Evolutionary conservation across 345 rosid species (phyloP), one percentile per base, ranked within the genome.

Genomic region (Brassica cretica): DNA sequence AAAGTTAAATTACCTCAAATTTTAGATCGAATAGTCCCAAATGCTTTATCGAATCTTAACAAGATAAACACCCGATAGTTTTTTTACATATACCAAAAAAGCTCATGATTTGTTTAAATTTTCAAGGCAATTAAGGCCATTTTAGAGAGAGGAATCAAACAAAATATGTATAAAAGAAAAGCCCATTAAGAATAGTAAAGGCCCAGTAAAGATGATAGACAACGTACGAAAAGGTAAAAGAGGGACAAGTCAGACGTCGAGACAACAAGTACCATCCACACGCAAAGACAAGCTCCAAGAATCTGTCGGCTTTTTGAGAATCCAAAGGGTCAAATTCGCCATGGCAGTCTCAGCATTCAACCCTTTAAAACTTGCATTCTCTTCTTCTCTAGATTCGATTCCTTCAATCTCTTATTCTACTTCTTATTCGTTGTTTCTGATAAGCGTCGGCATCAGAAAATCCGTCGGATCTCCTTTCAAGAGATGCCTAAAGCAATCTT

Each of bases 291-390:
- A 72, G 69, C 69, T 72, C 73, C 68, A 79, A 46, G 37, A 60
- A 61, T 67, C 53, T 66, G 73, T 77, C 60, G 70, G 29, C 41
- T 8, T 66, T 56, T 41, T 44, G 81, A 71, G 68, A 32, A 78
- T 77, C 80, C 14, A 15, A 68, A 60, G 61, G 61, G n/a, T n/a
- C 35, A 51, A 44, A 44, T n/a, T n/a, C n/a, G n/a, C 66, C 8
- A 90, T 92, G 97, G 90, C 97, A 68, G 76, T 74, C 60, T 5
- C 88, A 56, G 16, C 88, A 64, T 77, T 85, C 65, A 84, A 76
- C 76, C 75, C 85, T 11, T 49, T 80, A 68, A 85, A 78, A 64
- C 81, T 89, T 62, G 37, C 84, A 29, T 77, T 82, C 18, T 65
- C 81, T 7, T 83, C 84, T 10, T 83, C 84, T 70, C 81, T 81